A percentile compares a stretch with the other conserved stretches of the same genome.
Conservation (phyloP, 202 grass and related monocot genomes). For the Hordeum pubiflorum region DNA sequence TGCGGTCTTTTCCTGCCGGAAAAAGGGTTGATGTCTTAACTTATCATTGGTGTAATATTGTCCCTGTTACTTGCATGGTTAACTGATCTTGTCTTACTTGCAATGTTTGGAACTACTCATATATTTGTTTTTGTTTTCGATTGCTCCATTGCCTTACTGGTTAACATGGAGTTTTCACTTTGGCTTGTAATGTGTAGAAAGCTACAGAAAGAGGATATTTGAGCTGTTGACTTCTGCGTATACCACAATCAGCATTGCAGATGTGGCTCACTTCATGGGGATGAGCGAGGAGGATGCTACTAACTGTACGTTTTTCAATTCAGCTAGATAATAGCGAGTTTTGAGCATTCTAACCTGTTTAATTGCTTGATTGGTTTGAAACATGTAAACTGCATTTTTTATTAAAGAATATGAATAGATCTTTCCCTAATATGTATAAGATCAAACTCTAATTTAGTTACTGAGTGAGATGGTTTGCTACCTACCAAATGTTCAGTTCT, state of each 20-base stretch:
- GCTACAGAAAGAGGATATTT: constrained; percentile 90
- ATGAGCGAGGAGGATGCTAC: constrained; percentile 74
- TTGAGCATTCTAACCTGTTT: not conserved
- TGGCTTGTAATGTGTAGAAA: constrained; percentile 55
- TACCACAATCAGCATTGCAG: constrained; percentile 63
- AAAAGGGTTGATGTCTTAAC: not conserved
- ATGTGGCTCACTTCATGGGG: constrained; percentile 81
- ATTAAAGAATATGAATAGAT: not conserved
- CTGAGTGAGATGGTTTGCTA: not conserved
- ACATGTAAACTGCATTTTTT: not conserved
- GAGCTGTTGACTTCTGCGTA: constrained; percentile 78
- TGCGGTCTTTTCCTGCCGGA: not conserved
- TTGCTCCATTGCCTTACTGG: not conserved
- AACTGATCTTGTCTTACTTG: not conserved
- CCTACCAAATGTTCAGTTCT: not conserved
- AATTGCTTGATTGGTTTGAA: not conserved
- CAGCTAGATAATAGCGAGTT: not conserved
- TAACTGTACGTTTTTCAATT: constrained; percentile 55
- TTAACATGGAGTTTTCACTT: not conserved
- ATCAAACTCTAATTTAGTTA: not conserved
- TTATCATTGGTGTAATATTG: not conserved
- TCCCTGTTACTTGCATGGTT: not conserved
- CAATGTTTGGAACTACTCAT: constrained; percentile 4
- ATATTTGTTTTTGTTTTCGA: not conserved
- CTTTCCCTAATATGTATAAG: not conserved